A percentile compares a stretch with the other conserved stretches of the same genome.
phyloP scores from a whole-genome alignment of 345 rosid genomes.

The Carallia brachiata region DNA sequence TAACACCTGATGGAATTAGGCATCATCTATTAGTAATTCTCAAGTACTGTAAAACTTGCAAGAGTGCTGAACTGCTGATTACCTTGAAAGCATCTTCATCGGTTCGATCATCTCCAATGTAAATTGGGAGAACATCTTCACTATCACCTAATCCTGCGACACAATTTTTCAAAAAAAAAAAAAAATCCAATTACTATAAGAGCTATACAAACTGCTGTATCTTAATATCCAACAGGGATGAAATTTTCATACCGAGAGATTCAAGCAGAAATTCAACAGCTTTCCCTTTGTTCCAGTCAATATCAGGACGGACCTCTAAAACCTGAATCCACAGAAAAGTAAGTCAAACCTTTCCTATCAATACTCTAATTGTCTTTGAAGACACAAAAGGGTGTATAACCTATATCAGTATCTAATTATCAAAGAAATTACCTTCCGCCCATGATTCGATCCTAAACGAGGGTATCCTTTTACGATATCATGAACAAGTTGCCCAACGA shows the following conservation, averaged over 20 bases:
- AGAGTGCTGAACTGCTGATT: neutral
- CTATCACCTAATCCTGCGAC: conserved; percentile 57
- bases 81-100: conserved; percentile 99
- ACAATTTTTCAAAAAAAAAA: neutral
- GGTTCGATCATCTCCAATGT: conserved; percentile 78
- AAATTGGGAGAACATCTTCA: conserved; percentile 79
- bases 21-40: neutral
- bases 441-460: conserved; percentile 72
- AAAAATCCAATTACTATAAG: too few species aligned
- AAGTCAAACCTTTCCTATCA: too few species aligned
- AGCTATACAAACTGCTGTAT: too few species aligned
- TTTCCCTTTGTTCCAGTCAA: conserved; percentile 96
- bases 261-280: conserved; percentile 91
- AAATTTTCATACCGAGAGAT: conserved; percentile 60
- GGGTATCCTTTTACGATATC: conserved; percentile 77
- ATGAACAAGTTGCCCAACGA: conserved; percentile 78
- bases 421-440: conserved; percentile 46
- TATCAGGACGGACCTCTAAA: conserved; percentile 93
- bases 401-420: neutral
- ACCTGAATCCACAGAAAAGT: conserved; percentile 40
- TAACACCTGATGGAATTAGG: conserved; percentile 46
- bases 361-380: too few species aligned
- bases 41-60: neutral
- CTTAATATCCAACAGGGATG: neutral
- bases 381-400: neutral